Evolutionary conservation across 2,329 filamentous ascomycete species (phyloP).

Genomic region (Trichoderma oligosporum): DNA sequence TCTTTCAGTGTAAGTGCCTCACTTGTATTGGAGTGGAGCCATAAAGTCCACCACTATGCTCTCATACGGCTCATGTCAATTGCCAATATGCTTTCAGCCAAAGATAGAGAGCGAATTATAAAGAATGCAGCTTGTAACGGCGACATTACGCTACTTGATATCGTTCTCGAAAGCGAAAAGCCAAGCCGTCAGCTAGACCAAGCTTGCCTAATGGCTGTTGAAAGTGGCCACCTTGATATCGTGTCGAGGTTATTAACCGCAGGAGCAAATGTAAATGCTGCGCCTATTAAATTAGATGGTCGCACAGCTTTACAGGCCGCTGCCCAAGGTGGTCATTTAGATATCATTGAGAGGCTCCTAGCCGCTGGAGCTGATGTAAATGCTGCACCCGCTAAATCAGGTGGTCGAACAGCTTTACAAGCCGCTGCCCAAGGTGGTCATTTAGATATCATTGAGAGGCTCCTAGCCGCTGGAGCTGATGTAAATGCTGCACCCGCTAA

Average conservation of each 20-base stretch:
- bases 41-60: neutral
- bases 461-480: neutral
- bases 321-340: neutral
- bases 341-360: neutral
- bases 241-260: neutral
- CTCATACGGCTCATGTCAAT: neutral
- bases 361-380: neutral
- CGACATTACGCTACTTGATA: neutral
- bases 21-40: neutral
- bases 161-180: neutral
- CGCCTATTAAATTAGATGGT: too few species aligned
- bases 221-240: neutral
- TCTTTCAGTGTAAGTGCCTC: neutral
- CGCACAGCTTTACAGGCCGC: neutral
- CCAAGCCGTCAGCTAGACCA: neutral
- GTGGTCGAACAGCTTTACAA: neutral
- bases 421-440: constrained; percentile 12
- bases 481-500: neutral
- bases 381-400: neutral
- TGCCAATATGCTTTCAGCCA: neutral
- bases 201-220: neutral
- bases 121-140: neutral
- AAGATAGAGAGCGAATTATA: neutral
- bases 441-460: neutral
- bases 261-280: neutral